phyloP scores from a whole-genome alignment of 768 basidiomycete species.

The Pisolithus albus region DNA sequence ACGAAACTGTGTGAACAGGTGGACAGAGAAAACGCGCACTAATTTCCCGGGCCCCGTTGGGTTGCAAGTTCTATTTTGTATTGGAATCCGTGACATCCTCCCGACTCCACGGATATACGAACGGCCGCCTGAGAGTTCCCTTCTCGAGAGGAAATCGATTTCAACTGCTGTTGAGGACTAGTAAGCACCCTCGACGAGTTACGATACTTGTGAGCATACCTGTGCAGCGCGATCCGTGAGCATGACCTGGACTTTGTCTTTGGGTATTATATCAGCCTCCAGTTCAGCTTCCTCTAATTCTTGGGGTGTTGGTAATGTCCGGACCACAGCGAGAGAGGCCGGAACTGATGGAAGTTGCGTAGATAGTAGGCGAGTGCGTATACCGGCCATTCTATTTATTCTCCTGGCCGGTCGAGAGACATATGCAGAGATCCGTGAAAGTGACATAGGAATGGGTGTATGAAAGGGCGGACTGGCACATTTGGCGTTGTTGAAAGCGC shows the following conservation, averaged over 20 bases:
- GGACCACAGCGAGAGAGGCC: slow-evolving; percentile 41
- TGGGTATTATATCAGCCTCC: slow-evolving; percentile 52
- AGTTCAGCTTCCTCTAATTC: slow-evolving; percentile 57
- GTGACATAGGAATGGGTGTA: slow-evolving; percentile 2
- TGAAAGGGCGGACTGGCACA: background rate
- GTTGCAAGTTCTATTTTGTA: slow-evolving; percentile 84
- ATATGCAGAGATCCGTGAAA: background rate
- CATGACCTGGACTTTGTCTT: slow-evolving; percentile 45
- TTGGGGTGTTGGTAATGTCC: slow-evolving; percentile 44
- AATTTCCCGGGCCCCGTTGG: slow-evolving; percentile 64
- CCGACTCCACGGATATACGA: slow-evolving; percentile 5
- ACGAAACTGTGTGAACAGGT: background rate
- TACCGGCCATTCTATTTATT: background rate
- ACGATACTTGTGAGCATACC: slow-evolving; percentile 33
- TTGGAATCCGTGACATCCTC: slow-evolving; percentile 60
- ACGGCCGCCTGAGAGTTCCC: slow-evolving; percentile 60
- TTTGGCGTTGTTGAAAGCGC: too few relatives aligned
- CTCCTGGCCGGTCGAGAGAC: background rate
- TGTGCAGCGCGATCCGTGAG: slow-evolving; percentile 75
- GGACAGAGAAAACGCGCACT: slow-evolving; percentile 45
- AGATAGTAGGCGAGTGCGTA: slow-evolving; percentile 3
- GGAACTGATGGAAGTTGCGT: slow-evolving; percentile 34
- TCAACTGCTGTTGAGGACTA: slow-evolving; percentile 56
- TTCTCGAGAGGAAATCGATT: slow-evolving; percentile 58
- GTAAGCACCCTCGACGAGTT: background rate